phyloP scores from a whole-genome alignment of 2,329 filamentous ascomycete genomes.

The Colletotrichum sp. region DNA sequence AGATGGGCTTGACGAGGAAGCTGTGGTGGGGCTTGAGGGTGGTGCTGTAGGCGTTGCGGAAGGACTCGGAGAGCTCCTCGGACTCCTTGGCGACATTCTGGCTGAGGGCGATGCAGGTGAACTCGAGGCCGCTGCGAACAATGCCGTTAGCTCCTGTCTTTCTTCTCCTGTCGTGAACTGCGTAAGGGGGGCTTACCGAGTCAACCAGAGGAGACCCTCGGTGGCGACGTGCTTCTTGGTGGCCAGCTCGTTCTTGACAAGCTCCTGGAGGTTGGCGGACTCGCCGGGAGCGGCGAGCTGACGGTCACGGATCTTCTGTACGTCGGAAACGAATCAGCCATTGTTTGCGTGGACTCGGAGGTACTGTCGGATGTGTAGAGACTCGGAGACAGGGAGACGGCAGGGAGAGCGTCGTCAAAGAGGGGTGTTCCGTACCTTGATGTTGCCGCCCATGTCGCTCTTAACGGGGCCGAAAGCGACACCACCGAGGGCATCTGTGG shows the following conservation, averaged over 20 bases:
- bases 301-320: constrained; percentile 86
- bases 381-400: not conserved
- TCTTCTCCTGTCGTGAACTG: not conserved
- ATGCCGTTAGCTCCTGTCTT: not conserved
- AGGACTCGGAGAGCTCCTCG: constrained; percentile 85
- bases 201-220: constrained; percentile 90
- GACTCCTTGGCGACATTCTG: constrained; percentile 72
- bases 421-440: constrained; percentile 69
- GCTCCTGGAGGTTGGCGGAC: constrained; percentile 84
- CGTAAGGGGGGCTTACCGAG: constrained; percentile 64
- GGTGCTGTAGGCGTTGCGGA: constrained; percentile 81
- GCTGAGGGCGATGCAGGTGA: constrained; percentile 84
- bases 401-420: not conserved
- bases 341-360: not conserved
- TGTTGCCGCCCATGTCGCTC: constrained; percentile 87
- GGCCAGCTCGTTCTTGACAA: constrained; percentile 87
- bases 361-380: not conserved
- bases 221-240: constrained; percentile 86
- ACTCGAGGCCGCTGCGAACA: constrained; percentile 79
- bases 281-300: constrained; percentile 79
- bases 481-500: constrained; percentile 65
- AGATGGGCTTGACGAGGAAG: constrained; percentile 89
- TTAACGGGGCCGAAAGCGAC: constrained; percentile 91
- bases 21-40: constrained; percentile 95
- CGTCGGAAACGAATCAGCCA: not conserved